These are phyloP conservation scores for Cyclotella choctawhatcheeana DNA, from an alignment of 108 stramenopile genomes.

Conservation along the genomic window DNA sequence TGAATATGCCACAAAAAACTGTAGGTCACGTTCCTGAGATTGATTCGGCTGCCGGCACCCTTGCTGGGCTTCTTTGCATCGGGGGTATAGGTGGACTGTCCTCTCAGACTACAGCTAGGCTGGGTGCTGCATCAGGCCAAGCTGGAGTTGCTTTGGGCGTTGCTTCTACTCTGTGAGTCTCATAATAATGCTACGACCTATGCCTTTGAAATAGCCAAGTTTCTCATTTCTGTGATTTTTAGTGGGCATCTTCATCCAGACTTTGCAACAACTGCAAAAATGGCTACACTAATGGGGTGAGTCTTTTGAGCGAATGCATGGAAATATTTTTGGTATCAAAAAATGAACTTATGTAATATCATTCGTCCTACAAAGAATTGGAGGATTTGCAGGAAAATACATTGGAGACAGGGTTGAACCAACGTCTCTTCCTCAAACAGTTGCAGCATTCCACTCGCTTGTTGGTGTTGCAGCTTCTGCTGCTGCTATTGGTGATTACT, in stretches of 20 bases:
- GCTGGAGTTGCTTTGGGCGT: slow-evolving; percentile 96
- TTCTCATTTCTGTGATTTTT: background rate
- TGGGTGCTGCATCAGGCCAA: slow-evolving; percentile 96
- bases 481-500: slow-evolving; percentile 89
- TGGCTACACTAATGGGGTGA: slow-evolving; percentile 89
- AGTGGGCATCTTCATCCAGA: slow-evolving; percentile 80
- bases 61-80: slow-evolving; percentile 95
- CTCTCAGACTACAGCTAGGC: slow-evolving; percentile 92
- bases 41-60: slow-evolving; percentile 83
- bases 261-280: slow-evolving; percentile 72
- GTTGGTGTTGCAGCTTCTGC: slow-evolving; percentile 94
- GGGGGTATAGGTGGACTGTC: slow-evolving; percentile 97
- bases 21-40: slow-evolving; percentile 83
- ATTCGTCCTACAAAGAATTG: no score
- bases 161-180: slow-evolving; percentile 86
- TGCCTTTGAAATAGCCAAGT: no score
- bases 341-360: no score
- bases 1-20: background rate
- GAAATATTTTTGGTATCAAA: no score
- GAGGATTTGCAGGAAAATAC: slow-evolving; percentile 90
- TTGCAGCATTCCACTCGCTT: slow-evolving; percentile 97
- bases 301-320: no score
- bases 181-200: background rate
- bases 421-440: slow-evolving; percentile 97
- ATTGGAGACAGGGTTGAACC: slow-evolving; percentile 93